These are phyloP conservation scores for Blepharisma japonicum DNA, from an alignment of 73 alveolate species.

Conservation along the genomic window DNA sequence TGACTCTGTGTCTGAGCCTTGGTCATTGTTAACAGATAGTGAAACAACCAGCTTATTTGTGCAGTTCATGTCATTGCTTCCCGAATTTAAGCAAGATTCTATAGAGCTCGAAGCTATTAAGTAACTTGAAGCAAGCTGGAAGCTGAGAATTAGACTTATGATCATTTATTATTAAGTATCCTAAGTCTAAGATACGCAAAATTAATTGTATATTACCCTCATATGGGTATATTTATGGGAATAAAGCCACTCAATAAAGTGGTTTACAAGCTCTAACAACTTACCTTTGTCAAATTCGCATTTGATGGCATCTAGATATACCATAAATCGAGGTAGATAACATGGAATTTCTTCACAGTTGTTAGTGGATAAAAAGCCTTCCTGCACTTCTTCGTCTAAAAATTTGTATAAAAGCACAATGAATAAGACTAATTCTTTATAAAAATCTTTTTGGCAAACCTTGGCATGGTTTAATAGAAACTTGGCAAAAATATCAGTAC, in stretches of 20 bases:
- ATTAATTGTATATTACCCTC: background rate
- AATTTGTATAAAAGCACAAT: background rate
- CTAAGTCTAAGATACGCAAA: too few relatives aligned
- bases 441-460: conserved; percentile 16
- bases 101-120: conserved; percentile 30
- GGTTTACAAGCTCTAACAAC: background rate
- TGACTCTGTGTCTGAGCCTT: conserved; percentile 50
- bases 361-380: background rate
- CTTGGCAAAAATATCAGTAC: conserved; percentile 11
- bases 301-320: background rate
- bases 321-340: background rate
- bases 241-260: conserved; percentile 18
- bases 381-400: conserved; percentile 1
- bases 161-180: too few relatives aligned
- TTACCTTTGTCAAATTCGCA: background rate
- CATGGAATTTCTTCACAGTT: conserved; percentile 9
- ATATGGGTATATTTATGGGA: conserved; percentile 21
- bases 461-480: conserved; percentile 28
- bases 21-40: conserved; percentile 58
- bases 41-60: conserved; percentile 42
- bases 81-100: conserved; percentile 24
- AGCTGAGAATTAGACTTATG: background rate
- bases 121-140: background rate
- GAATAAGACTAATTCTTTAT: background rate
- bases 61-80: conserved; percentile 29